Conservation (phyloP, 768 basidiomycete species). For the Udeniomyces megalosporus region DNA sequence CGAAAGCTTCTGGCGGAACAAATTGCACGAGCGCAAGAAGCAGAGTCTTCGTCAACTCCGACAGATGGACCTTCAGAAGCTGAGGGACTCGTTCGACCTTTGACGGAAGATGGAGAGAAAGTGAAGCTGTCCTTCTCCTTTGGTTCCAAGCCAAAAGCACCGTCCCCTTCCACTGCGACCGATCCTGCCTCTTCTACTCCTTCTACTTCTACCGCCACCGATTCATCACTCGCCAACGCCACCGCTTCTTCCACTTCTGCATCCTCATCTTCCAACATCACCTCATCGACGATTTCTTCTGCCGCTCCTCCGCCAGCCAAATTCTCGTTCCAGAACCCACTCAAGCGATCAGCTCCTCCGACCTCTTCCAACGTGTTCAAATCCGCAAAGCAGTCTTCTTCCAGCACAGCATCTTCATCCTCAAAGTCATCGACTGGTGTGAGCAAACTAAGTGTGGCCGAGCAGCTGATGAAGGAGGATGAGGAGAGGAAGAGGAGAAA, state of each 20-base stretch:
- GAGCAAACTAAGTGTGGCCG: conserved; percentile 58
- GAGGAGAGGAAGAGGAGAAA: conserved; percentile 66
- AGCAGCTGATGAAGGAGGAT: conserved; percentile 73
- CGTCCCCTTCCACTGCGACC: conserved; percentile 1
- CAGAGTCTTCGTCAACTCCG: conserved; percentile 28
- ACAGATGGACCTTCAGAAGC: background rate
- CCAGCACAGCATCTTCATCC: conserved; percentile 21
- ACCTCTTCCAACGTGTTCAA: conserved; percentile 44
- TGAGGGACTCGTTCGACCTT: conserved; percentile 41
- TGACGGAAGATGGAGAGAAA: conserved; percentile 59
- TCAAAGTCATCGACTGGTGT: conserved; percentile 22
- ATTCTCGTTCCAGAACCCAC: conserved; percentile 18
- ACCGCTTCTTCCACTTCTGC: conserved; percentile 20
- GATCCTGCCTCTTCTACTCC: conserved; percentile 20
- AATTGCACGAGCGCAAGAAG: conserved; percentile 57
- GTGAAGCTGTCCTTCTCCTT: conserved; percentile 53
- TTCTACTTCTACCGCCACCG: conserved; percentile 18
- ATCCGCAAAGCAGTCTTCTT: conserved; percentile 31
- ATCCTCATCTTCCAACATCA: conserved; percentile 17
- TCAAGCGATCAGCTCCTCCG: conserved; percentile 14
- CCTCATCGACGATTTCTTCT: conserved; percentile 14
- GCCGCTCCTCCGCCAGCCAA: conserved; percentile 17
- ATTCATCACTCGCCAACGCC: background rate
- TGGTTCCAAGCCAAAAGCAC: conserved; percentile 33
- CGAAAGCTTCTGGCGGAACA: conserved; percentile 77